Base-by-base conservation (phyloP, 768 basidiomycete species). In the Lactarius evosmus region DNA sequence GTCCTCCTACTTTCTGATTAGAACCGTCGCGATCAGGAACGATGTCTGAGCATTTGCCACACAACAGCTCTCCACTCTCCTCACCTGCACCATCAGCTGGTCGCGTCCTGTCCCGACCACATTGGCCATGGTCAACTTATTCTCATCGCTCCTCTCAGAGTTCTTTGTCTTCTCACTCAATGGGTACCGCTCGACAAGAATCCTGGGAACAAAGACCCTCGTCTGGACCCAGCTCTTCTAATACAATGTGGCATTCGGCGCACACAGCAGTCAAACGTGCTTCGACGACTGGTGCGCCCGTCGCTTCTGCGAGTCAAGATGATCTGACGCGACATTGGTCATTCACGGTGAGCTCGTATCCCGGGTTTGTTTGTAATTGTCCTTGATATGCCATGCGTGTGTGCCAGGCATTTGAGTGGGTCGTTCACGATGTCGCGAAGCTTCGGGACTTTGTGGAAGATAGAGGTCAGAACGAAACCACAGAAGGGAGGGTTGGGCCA, bases 351-450 rank as follows among this genome's bases (percentile, higher is more conserved):
- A 69, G 79, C 17, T 25, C 33, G 27, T 16, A 49, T 71, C 46
- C 41, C 50, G 38, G 16, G 19, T 33, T 40, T 16, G 25, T 46
- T 58, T 19, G 34, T 4, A 4, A 8, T 1, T 7, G 7, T n/a
- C 57, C 27, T 40, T 7, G 2, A 41, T 22, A 41, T 30, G 12
- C 34, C 16, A 3, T 30, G 5, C 33, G 12, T 34, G 11, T 17
- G 12, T 27, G 4, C 12, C 59, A 89, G 88, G 86, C 86, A 0
- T 87, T 90, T 69, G 88, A 92, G 72, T 90, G 88, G 88, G 76
- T 79, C 9, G 79, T 91, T 27, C 79, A 80, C 32, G 80, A 86
- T 67, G 80, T 87, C 7, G 75, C 78, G 56, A 83, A 80, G 62
- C 75, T 91, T 46, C 77, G 80, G 41, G 79, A 86, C 59, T 82